Evolutionary conservation across 2,329 filamentous ascomycete species (phyloP).

Genomic region (Colletotrichum theobromicola): DNA sequence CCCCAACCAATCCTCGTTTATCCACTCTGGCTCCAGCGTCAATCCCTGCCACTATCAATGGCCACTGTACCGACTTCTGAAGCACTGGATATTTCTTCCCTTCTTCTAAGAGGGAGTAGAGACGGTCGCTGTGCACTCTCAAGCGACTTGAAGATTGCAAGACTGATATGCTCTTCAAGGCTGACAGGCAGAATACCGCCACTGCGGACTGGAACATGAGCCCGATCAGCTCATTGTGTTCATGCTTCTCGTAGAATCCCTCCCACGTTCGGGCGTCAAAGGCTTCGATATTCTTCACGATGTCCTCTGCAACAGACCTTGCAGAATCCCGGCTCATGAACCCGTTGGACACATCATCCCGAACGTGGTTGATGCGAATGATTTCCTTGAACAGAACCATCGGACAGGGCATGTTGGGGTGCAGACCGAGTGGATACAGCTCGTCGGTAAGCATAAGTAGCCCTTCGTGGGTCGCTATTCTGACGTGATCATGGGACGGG

Average conservation of each 20-base stretch:
- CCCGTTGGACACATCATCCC: conserved; percentile 23
- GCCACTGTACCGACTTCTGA: conserved; percentile 36
- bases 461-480: conserved; percentile 27
- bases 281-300: conserved; percentile 26
- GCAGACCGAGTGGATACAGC: conserved; percentile 20
- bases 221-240: conserved; percentile 30
- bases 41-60: conserved; percentile 39
- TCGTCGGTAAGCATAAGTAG: conserved; percentile 29
- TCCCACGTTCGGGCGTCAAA: conserved; percentile 36
- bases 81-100: conserved; percentile 10
- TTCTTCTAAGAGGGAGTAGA: conserved; percentile 24
- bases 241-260: conserved; percentile 26
- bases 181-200: conserved; percentile 39
- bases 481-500: conserved; percentile 34
- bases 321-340: conserved; percentile 16
- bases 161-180: conserved; percentile 36
- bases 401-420: conserved; percentile 34
- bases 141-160: conserved; percentile 26
- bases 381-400: conserved; percentile 35
- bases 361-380: conserved; percentile 40
- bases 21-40: conserved; percentile 27
- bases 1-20: conserved; percentile 26
- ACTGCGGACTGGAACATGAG: conserved; percentile 34
- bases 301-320: background rate
- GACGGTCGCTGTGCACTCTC: conserved; percentile 11